Percentiles rank a stretch among this genome's conserved stretches.
Conservation (phyloP, 441 rosid genomes). For the Adansonia gregorii region DNA sequence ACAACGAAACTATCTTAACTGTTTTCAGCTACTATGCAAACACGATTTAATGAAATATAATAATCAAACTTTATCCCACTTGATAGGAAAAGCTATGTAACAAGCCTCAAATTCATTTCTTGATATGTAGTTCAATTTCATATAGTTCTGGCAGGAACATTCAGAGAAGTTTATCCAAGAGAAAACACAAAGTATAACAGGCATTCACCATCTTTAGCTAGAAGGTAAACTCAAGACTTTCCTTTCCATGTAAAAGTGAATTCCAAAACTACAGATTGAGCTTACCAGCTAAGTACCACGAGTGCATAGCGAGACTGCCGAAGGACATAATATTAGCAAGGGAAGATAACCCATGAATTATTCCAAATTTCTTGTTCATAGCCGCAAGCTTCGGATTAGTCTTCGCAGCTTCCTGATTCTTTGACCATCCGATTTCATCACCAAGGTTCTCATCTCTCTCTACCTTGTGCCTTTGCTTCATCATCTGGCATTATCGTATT, state of each 20-base stretch:
- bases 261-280: slow-evolving; percentile 45
- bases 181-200: not conserved
- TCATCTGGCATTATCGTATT: slow-evolving; percentile 47
- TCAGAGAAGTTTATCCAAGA: not conserved
- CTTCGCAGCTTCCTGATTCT: slow-evolving; percentile 66
- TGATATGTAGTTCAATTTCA: not conserved
- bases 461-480: slow-evolving; percentile 75
- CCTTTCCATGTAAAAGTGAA: not conserved
- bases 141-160: not conserved
- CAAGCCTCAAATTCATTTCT: not conserved
- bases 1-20: no score
- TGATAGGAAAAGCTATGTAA: not conserved
- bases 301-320: slow-evolving; percentile 71
- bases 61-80: not conserved
- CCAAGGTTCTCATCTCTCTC: slow-evolving; percentile 63
- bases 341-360: slow-evolving; percentile 73
- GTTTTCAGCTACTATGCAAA: not conserved
- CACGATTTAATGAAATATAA: not conserved
- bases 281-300: slow-evolving; percentile 78
- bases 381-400: slow-evolving; percentile 65
- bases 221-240: not conserved
- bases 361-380: slow-evolving; percentile 78
- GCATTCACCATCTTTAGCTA: not conserved
- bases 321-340: slow-evolving; percentile 67
- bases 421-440: slow-evolving; percentile 58